These are phyloP conservation scores for Pichia cabralensis DNA, from an alignment of 805 yeast genomes.

Conservation along the genomic window DNA sequence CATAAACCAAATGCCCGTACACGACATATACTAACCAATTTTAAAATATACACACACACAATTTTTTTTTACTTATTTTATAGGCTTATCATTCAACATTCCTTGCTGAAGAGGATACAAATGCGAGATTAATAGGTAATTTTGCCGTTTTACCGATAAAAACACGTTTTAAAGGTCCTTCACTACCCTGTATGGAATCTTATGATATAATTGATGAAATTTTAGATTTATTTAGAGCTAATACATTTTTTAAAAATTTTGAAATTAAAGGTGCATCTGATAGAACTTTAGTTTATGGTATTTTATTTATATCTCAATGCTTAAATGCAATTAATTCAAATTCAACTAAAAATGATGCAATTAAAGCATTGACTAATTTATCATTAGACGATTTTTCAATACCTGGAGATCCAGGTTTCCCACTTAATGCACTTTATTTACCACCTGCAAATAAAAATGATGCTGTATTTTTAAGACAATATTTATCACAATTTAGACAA, in stretches of 20 bases:
- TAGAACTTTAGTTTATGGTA: slow-evolving; percentile 87
- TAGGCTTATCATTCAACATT: slow-evolving; percentile 76
- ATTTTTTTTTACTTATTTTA: neutral
- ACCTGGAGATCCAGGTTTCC: slow-evolving; percentile 95
- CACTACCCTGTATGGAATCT: slow-evolving; percentile 63
- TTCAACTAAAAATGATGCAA: slow-evolving; percentile 48
- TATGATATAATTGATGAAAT: slow-evolving; percentile 91
- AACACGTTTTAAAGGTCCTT: slow-evolving; percentile 84
- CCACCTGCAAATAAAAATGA: slow-evolving; percentile 70
- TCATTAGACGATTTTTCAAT: slow-evolving; percentile 81
- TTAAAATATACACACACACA: too few species aligned
- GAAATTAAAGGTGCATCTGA: slow-evolving; percentile 96
- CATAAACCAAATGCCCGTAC: too few species aligned
- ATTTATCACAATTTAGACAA: slow-evolving; percentile 89
- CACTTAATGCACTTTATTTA: slow-evolving; percentile 68
- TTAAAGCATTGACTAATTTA: slow-evolving; percentile 64
- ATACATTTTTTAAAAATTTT: slow-evolving; percentile 91
- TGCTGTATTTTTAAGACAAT: slow-evolving; percentile 68
- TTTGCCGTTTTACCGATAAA: slow-evolving; percentile 76
- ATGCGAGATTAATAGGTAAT: slow-evolving; percentile 64
- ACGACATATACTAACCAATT: too few species aligned
- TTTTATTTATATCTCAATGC: slow-evolving; percentile 80
- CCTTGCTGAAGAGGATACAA: slow-evolving; percentile 46
- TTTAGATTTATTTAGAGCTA: slow-evolving; percentile 87
- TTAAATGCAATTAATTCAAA: slow-evolving; percentile 47